phyloP scores from a whole-genome alignment of 1,284 basidiomycete species.

The Volvariella surrecta region DNA sequence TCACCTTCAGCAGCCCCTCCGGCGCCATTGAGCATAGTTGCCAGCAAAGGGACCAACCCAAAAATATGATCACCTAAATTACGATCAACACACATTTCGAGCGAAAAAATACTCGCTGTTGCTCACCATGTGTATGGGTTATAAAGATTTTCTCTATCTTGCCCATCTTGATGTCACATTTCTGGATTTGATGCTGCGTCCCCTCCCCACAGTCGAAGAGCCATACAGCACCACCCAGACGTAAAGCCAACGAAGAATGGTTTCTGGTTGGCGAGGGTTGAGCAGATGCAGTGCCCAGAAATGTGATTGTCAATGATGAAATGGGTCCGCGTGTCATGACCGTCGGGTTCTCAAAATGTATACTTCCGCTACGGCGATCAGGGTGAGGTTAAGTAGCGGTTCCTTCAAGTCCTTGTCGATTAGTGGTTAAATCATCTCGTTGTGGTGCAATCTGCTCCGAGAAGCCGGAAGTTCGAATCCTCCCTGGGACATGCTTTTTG shows the following conservation, averaged over 20 bases:
- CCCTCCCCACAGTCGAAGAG: slow-evolving; percentile 90
- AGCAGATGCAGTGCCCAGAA: slow-evolving; percentile 73
- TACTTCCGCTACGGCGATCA: no score
- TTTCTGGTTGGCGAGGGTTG: slow-evolving; percentile 69
- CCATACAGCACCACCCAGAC: slow-evolving; percentile 63
- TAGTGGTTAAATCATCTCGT: slow-evolving; percentile 6
- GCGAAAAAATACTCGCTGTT: background rate
- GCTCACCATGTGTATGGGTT: slow-evolving; percentile 83
- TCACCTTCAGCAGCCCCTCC: slow-evolving; percentile 56
- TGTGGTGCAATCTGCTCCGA: slow-evolving; percentile 1
- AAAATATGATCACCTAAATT: slow-evolving; percentile 77
- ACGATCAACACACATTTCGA: background rate
- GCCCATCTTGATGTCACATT: slow-evolving; percentile 65
- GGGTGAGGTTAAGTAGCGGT: no score
- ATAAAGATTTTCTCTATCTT: slow-evolving; percentile 85
- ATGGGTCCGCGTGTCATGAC: slow-evolving; percentile 3
- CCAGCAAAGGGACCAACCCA: slow-evolving; percentile 69
- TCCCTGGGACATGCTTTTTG: background rate
- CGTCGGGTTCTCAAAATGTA: no score
- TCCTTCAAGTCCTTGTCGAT: slow-evolving; percentile 4
- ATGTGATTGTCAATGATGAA: slow-evolving; percentile 42
- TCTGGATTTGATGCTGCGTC: slow-evolving; percentile 76
- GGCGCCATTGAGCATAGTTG: slow-evolving; percentile 58
- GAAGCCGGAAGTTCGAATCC: slow-evolving; percentile 4
- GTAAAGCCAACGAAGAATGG: slow-evolving; percentile 62